These are phyloP conservation scores for Penicillium thymicola DNA, from an alignment of 2,329 filamentous ascomycete genomes.

Conservation along the genomic window DNA sequence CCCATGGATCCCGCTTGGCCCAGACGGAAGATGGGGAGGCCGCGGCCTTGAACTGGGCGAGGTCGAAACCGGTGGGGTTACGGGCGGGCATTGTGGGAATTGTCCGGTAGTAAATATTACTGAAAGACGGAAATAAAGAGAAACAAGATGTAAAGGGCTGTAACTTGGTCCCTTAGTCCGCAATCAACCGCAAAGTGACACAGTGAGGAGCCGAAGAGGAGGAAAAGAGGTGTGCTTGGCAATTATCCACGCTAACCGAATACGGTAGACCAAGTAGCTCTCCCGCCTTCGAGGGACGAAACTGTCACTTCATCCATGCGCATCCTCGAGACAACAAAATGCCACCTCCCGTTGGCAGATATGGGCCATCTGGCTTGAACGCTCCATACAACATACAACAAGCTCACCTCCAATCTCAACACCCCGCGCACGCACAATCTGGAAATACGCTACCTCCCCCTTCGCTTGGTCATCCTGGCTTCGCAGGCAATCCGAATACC, in stretches of 20 bases:
- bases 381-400: constrained; percentile 56
- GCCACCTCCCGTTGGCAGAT: constrained; percentile 59
- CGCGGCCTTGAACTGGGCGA: constrained; percentile 72
- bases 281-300: constrained; percentile 32
- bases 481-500: constrained; percentile 62
- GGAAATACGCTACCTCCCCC: constrained; percentile 52
- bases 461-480: constrained; percentile 66
- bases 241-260: constrained; percentile 31
- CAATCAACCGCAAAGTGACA: constrained; percentile 10
- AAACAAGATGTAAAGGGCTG: constrained; percentile 1
- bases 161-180: constrained; percentile 8
- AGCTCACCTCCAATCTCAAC: constrained; percentile 43
- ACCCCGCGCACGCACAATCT: constrained; percentile 41
- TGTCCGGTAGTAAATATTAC: constrained; percentile 10
- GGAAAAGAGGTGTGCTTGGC: constrained; percentile 28
- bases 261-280: constrained; percentile 21
- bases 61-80: constrained; percentile 89
- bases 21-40: constrained; percentile 55
- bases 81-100: constrained; percentile 47
- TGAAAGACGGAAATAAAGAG: constrained; percentile 10
- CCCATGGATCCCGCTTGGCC: constrained; percentile 59
- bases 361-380: constrained; percentile 56
- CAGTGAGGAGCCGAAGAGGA: constrained; percentile 9
- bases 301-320: constrained; percentile 19
- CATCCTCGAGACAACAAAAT: constrained; percentile 38